Evolutionary conservation across 345 rosid genomes (phyloP).

Genomic region (Euphorbia pulcherrima): DNA sequence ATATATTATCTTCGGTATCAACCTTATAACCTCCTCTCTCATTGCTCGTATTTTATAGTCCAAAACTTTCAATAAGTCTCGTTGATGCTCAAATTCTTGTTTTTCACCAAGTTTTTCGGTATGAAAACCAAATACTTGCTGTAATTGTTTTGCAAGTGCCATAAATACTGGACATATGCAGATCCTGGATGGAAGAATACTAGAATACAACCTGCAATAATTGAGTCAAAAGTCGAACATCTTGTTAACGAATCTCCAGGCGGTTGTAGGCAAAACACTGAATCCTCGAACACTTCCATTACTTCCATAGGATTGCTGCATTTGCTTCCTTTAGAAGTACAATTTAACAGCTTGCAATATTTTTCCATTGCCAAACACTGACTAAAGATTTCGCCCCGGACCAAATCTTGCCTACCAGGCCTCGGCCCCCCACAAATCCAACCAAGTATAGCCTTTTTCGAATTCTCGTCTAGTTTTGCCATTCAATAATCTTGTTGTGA

Average conservation of each 20-base stretch:
- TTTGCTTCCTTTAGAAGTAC: neutral
- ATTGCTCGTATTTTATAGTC: neutral
- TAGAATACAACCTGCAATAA: constrained; percentile 20
- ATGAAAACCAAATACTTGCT: constrained; percentile 17
- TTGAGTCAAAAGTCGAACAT: constrained; percentile 20
- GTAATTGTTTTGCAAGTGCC: constrained; percentile 17
- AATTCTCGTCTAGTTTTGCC: constrained; percentile 13
- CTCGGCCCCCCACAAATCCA: constrained; percentile 12
- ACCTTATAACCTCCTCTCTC: constrained; percentile 18
- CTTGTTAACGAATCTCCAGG: constrained; percentile 19
- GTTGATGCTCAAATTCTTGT: constrained; percentile 2
- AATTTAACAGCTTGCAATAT: constrained; percentile 15
- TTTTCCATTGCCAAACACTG: constrained; percentile 14
- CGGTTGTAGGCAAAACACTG: too few species aligned
- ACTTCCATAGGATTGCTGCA: constrained; percentile 19
- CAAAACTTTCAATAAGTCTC: neutral
- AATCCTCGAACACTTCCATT: constrained; percentile 11
- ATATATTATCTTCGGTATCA: too few species aligned
- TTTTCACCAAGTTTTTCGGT: constrained; percentile 10
- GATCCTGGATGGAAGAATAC: constrained; percentile 27
- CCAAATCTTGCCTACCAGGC: constrained; percentile 2
- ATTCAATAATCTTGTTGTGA: constrained; percentile 6
- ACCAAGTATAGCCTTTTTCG: constrained; percentile 8
- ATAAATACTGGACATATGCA: constrained; percentile 20
- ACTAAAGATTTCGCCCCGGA: constrained; percentile 11